Percentiles rank a stretch among this genome's conserved stretches.
Evolutionary conservation across 2,329 filamentous ascomycete species (phyloP).

Genomic region (Fusarium ambrosium): DNA sequence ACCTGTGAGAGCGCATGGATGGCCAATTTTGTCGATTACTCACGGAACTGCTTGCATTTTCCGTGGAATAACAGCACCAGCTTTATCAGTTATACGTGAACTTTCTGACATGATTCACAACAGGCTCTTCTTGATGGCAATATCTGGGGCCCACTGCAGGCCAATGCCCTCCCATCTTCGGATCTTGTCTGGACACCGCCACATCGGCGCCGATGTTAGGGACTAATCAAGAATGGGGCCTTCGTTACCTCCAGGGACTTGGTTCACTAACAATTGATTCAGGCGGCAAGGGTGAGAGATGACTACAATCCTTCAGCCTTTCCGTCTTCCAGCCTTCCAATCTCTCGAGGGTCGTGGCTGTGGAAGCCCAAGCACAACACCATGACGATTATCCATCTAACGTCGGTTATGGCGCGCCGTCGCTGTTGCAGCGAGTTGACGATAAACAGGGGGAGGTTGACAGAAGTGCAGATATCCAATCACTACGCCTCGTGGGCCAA

Average conservation of each 20-base stretch:
- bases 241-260: background rate
- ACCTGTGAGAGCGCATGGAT: background rate
- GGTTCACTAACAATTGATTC: background rate
- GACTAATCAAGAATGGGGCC: background rate
- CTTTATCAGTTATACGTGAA: background rate
- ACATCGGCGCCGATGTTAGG: background rate
- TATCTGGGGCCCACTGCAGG: background rate
- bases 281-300: background rate
- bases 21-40: background rate
- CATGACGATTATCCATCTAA: constrained; percentile 9
- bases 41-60: background rate
- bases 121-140: background rate
- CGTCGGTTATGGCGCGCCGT: background rate
- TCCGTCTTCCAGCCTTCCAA: background rate
- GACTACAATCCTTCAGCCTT: background rate
- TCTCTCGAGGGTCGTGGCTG: background rate
- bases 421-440: constrained; percentile 15
- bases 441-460: constrained; percentile 12
- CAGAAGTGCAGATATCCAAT: constrained; percentile 36
- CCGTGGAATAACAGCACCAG: background rate
- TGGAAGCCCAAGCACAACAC: background rate
- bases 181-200: background rate
- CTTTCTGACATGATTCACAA: background rate
- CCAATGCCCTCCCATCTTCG: background rate
- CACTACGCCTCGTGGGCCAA: constrained; percentile 35